phyloP scores from a whole-genome alignment of 2,329 filamentous ascomycete species.

The Sclerotinia trifoliorum region DNA sequence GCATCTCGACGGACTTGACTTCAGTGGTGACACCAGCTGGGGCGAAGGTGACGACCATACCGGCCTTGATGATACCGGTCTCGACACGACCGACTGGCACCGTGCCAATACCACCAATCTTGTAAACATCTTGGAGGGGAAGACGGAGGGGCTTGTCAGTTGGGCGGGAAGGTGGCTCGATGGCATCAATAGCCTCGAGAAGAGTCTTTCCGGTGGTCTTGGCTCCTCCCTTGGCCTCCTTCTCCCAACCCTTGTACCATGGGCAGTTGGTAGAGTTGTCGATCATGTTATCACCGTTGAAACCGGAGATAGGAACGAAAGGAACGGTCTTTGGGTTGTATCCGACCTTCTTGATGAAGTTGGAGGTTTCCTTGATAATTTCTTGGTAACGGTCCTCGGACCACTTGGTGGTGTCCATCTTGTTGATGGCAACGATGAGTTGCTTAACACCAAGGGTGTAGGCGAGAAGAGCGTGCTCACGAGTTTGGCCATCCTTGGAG shows the following conservation, averaged over 20 bases:
- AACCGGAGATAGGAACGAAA: constrained; percentile 99
- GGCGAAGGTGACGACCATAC: constrained; percentile 97
- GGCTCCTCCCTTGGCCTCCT: constrained; percentile 80
- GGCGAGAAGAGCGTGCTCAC: constrained; percentile 99
- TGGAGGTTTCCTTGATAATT: constrained; percentile 99
- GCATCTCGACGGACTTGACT: constrained; percentile 99
- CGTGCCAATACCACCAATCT: constrained; percentile 99
- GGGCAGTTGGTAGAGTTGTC: constrained; percentile 85
- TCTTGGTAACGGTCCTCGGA: constrained; percentile 93
- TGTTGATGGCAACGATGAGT: constrained; percentile 99
- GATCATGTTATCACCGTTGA: constrained; percentile 99
- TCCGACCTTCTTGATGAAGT: constrained; percentile 99
- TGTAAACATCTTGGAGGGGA: constrained; percentile 99
- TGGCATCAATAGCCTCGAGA: constrained; percentile 96
- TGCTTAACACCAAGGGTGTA: constrained; percentile 99
- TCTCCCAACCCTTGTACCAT: constrained; percentile 99
- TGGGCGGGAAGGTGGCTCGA: constrained; percentile 89
- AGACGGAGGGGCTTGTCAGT: constrained; percentile 99
- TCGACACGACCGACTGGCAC: constrained; percentile 99
- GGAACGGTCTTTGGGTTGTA: constrained; percentile 99
- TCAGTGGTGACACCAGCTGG: constrained; percentile 99
- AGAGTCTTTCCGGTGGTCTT: constrained; percentile 95
- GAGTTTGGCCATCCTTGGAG: constrained; percentile 99
- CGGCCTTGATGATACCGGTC: constrained; percentile 92
- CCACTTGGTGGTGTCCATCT: constrained; percentile 99